Conservation (phyloP, 1,284 basidiomycete species). For the Anthracocystis setariae region DNA sequence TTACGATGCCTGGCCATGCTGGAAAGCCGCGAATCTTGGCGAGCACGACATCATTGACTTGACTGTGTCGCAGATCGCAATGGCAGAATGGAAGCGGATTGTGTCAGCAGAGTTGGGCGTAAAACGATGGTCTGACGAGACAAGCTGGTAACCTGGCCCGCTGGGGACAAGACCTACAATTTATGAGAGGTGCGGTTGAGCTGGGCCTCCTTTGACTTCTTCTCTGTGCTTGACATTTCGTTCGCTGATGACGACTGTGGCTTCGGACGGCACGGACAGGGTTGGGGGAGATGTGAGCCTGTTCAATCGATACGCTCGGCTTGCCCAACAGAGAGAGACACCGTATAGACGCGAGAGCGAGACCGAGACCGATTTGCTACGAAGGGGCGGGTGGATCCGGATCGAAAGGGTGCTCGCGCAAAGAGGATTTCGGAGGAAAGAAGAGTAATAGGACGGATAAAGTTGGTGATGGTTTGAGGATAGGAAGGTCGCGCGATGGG, state of each 20-base stretch:
- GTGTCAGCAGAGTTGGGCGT: neutral
- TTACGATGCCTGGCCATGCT: slow-evolving; percentile 87
- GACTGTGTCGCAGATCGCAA: slow-evolving; percentile 16
- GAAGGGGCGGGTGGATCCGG: neutral
- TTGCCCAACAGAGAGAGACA: neutral
- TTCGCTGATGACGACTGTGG: neutral
- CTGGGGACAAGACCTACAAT: slow-evolving; percentile 16
- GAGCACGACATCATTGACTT: slow-evolving; percentile 81
- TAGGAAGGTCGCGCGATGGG: slow-evolving; percentile 5
- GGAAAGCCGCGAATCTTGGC: slow-evolving; percentile 93
- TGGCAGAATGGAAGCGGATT: neutral
- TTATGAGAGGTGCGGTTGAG: slow-evolving; percentile 39
- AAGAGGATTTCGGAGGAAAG: neutral
- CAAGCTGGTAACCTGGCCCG: neutral
- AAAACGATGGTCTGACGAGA: neutral
- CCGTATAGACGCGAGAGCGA: neutral
- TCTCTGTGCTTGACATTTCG: slow-evolving; percentile 39
- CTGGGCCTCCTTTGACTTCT: slow-evolving; percentile 46
- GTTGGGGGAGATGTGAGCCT: neutral
- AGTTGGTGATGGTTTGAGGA: slow-evolving; percentile 11
- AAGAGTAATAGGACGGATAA: slow-evolving; percentile 2
- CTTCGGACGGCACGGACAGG: neutral
- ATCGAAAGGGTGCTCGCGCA: neutral
- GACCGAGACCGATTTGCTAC: neutral
- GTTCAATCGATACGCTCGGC: neutral